Percentiles rank a stretch among this genome's conserved stretches.
Conservation (phyloP, 2,329 filamentous ascomycete species). For the Chaetomiaceae sp. region DNA sequence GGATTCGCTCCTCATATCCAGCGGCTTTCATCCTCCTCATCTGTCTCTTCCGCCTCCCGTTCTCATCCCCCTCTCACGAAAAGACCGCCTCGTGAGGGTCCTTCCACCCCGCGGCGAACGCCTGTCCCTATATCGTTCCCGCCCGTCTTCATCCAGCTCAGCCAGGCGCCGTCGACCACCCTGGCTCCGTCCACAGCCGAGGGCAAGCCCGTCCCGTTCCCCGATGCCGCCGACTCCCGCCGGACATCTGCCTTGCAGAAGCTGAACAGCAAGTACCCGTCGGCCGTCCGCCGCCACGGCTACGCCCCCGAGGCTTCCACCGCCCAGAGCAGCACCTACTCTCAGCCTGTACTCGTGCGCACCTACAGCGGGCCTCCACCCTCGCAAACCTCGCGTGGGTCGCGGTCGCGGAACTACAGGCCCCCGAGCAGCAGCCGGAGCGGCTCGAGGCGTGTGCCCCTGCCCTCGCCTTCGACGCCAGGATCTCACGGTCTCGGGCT, state of each 20-base stretch:
- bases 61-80: slow-evolving; percentile 21
- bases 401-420: slow-evolving; percentile 23
- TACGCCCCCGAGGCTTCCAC: slow-evolving; percentile 49
- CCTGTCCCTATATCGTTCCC: slow-evolving; percentile 45
- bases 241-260: slow-evolving; percentile 56
- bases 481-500: slow-evolving; percentile 19
- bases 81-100: slow-evolving; percentile 6
- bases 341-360: slow-evolving; percentile 59
- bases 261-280: slow-evolving; percentile 52
- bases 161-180: slow-evolving; percentile 46
- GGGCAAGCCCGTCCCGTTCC: slow-evolving; percentile 49
- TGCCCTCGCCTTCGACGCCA: slow-evolving; percentile 22
- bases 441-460: slow-evolving; percentile 28
- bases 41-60: slow-evolving; percentile 14
- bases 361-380: slow-evolving; percentile 50
- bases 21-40: slow-evolving; percentile 3
- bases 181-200: slow-evolving; percentile 50
- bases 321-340: slow-evolving; percentile 53
- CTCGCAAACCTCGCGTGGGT: slow-evolving; percentile 27
- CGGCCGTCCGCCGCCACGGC: slow-evolving; percentile 40
- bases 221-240: slow-evolving; percentile 49
- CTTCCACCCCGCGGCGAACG: slow-evolving; percentile 25
- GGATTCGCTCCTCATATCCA: slow-evolving; percentile 1
- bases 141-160: slow-evolving; percentile 41
- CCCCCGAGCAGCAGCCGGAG: slow-evolving; percentile 27